Conservation (phyloP, 768 basidiomycete genomes). For the Russula ochroleuca region DNA sequence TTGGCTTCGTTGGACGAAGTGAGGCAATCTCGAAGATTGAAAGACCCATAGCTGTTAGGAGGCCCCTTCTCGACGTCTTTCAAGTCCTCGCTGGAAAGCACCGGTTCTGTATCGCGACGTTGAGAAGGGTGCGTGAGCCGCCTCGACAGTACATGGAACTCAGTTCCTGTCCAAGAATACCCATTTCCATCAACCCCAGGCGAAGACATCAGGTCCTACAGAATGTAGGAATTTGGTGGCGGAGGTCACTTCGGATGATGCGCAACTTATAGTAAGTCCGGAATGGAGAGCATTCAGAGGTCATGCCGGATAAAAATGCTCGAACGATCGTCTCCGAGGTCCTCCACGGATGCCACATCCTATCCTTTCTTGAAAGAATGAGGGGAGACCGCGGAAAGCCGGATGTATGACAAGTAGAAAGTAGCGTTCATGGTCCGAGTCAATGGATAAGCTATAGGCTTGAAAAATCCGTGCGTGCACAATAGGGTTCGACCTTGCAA, state of each 20-base stretch:
- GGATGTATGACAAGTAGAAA: not conserved
- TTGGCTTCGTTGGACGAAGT: conserved; percentile 62
- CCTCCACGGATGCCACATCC: not conserved
- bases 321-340: not conserved
- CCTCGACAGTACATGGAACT: not conserved
- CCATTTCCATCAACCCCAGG: not conserved
- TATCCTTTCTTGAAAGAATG: not conserved
- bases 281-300: not conserved
- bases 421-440: not conserved
- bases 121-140: not conserved
- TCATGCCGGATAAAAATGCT: not conserved
- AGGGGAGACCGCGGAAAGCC: conserved; percentile 8
- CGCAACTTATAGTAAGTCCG: not conserved
- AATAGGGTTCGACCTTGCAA: not conserved
- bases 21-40: conserved; percentile 67
- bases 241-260: not conserved
- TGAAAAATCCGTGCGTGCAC: not conserved
- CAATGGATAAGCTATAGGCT: not conserved
- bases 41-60: conserved; percentile 39
- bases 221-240: too few relatives aligned
- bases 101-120: not conserved
- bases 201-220: conserved; percentile 2
- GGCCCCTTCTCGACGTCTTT: conserved; percentile 43
- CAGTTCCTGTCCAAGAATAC: not conserved
- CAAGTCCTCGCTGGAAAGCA: not conserved